These are phyloP conservation scores for Halophytophthora batemanensis DNA, from an alignment of 352 stramenopile species.

Conservation along the genomic window DNA sequence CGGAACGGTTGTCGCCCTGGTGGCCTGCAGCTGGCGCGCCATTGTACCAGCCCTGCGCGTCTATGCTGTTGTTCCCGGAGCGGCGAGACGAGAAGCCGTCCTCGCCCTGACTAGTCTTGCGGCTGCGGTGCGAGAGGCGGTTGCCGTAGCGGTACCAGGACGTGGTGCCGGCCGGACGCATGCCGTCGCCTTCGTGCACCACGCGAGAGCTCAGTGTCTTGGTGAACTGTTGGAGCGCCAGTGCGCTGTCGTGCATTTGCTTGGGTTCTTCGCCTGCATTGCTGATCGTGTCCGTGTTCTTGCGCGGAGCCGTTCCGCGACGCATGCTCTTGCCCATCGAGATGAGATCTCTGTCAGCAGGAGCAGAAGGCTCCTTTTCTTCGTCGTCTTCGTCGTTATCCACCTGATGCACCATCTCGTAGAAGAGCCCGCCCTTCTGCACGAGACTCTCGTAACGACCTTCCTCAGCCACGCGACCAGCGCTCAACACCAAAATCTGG, in stretches of 20 bases:
- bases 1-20: slow-evolving; percentile 31
- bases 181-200: slow-evolving; percentile 50
- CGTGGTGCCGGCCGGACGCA: slow-evolving; percentile 36
- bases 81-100: slow-evolving; percentile 41
- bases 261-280: slow-evolving; percentile 37
- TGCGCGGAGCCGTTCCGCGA: slow-evolving; percentile 20
- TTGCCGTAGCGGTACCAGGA: slow-evolving; percentile 82
- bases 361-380: slow-evolving; percentile 7
- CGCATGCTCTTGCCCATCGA: slow-evolving; percentile 28
- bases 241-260: slow-evolving; percentile 51
- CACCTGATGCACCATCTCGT: slow-evolving; percentile 84
- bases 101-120: slow-evolving; percentile 56
- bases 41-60: slow-evolving; percentile 42
- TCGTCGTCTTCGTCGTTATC: slow-evolving; percentile 52
- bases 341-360: slow-evolving; percentile 28
- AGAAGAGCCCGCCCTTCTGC: slow-evolving; percentile 67
- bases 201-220: slow-evolving; percentile 77
- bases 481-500: slow-evolving; percentile 77
- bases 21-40: slow-evolving; percentile 14
- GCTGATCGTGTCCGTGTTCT: slow-evolving; percentile 49
- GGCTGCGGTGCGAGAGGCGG: slow-evolving; percentile 57
- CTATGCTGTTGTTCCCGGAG: slow-evolving; percentile 66
- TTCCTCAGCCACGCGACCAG: slow-evolving; percentile 72
- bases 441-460: slow-evolving; percentile 76
- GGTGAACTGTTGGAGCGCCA: slow-evolving; percentile 83